Evolutionary conservation across 192 early-diverging fungal species (phyloP).

Genomic region (Entomortierella beljakovae): DNA sequence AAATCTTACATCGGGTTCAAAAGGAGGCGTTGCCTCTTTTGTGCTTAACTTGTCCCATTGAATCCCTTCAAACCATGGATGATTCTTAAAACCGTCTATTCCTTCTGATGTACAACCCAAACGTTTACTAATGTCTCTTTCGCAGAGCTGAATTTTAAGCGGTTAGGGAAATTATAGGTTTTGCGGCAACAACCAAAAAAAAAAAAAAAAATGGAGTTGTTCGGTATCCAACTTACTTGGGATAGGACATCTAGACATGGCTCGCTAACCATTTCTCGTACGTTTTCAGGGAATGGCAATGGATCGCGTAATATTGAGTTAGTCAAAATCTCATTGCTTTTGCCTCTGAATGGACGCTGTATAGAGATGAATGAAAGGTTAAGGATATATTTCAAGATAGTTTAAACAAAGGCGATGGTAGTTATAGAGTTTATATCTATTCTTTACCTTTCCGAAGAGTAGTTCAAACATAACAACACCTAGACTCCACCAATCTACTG

Average conservation of each 20-base stretch:
- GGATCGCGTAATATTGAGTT: slow-evolving; percentile 77
- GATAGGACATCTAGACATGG: slow-evolving; percentile 67
- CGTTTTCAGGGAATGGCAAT: slow-evolving; percentile 74
- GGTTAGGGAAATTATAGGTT: neutral
- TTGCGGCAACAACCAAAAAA: neutral
- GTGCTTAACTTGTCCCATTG: slow-evolving; percentile 81
- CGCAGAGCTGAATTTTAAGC: slow-evolving; percentile 76
- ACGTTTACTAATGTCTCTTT: slow-evolving; percentile 77
- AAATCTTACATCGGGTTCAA: slow-evolving; percentile 82
- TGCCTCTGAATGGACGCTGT: slow-evolving; percentile 84
- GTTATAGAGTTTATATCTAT: too few species aligned
- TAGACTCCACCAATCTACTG: slow-evolving; percentile 86
- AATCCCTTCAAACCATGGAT: slow-evolving; percentile 83
- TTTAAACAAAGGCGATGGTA: neutral
- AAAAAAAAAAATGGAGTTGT: neutral
- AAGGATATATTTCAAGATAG: neutral
- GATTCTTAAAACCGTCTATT: slow-evolving; percentile 70
- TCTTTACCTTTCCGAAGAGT: slow-evolving; percentile 76
- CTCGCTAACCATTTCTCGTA: slow-evolving; percentile 46
- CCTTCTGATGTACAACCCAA: slow-evolving; percentile 85
- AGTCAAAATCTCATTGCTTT: slow-evolving; percentile 78
- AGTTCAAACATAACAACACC: slow-evolving; percentile 85
- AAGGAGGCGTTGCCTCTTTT: slow-evolving; percentile 83
- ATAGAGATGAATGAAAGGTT: slow-evolving; percentile 5
- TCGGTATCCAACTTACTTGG: slow-evolving; percentile 46